Evolutionary conservation across 495 filamentous ascomycete genomes (phyloP).

Genomic region (Aspergillus hancockii): DNA sequence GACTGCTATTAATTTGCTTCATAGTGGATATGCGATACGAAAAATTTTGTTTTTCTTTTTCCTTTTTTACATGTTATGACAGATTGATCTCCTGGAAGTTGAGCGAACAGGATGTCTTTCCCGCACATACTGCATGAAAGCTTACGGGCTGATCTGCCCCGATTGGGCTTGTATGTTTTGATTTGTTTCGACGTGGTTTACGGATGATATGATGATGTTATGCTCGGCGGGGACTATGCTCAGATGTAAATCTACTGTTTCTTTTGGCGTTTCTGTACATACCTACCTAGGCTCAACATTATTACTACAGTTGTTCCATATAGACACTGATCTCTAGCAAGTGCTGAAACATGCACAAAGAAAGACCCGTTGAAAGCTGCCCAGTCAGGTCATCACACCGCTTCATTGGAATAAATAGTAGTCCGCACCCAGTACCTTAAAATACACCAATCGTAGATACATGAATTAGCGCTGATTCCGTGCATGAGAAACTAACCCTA

Average conservation of each 20-base stretch:
- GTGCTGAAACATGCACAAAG: not conserved
- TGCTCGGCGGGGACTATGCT: not conserved
- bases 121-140: not conserved
- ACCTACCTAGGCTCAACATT: too few species aligned
- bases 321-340: not conserved
- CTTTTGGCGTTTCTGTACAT: too few species aligned
- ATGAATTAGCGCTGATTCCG: not conserved
- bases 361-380: too few species aligned
- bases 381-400: not conserved
- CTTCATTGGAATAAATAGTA: constrained; percentile 2
- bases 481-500: not conserved
- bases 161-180: not conserved
- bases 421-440: not conserved
- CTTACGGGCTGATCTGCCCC: not conserved
- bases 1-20: constrained; percentile 6
- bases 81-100: not conserved
- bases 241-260: not conserved
- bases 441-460: not conserved
- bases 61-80: not conserved
- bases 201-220: not conserved
- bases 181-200: not conserved
- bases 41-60: constrained; percentile 7
- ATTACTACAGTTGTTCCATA: not conserved
- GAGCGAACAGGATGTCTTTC: not conserved
- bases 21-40: constrained; percentile 11